Conservation (phyloP, 2,329 filamentous ascomycete species). For the Diaporthe citrichinensis region DNA sequence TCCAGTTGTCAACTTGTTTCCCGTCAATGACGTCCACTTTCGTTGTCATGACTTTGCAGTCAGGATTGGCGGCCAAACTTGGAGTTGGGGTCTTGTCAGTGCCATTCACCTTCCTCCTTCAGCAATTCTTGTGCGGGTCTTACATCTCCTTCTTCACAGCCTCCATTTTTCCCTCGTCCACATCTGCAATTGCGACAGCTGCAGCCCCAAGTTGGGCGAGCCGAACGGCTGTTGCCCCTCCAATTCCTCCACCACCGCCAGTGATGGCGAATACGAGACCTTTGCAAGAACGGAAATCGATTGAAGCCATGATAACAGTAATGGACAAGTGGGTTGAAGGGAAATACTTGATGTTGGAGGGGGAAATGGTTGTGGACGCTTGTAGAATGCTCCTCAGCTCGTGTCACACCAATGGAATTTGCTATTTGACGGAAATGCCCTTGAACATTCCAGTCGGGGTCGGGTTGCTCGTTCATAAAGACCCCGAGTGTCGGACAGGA, state of each 20-base stretch:
- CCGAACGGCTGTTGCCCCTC: not conserved
- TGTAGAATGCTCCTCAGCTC: not conserved
- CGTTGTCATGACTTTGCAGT: not conserved
- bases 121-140: not conserved
- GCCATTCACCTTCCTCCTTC: not conserved
- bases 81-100: not conserved
- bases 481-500: not conserved
- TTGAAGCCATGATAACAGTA: not conserved
- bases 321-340: not conserved
- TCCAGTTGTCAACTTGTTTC: not conserved
- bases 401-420: not conserved
- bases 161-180: constrained; percentile 1
- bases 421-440: not conserved
- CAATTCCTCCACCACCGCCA: not conserved
- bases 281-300: not conserved
- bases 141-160: constrained; percentile 19
- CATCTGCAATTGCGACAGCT: constrained; percentile 10
- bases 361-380: not conserved
- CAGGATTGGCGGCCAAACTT: not conserved
- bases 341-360: not conserved
- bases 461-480: not conserved
- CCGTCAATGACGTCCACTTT: not conserved
- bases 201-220: constrained; percentile 4
- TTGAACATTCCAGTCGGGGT: not conserved
- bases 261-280: constrained; percentile 13